phyloP scores from a whole-genome alignment of 2,329 filamentous ascomycete species.

The Beauveria medogensis region DNA sequence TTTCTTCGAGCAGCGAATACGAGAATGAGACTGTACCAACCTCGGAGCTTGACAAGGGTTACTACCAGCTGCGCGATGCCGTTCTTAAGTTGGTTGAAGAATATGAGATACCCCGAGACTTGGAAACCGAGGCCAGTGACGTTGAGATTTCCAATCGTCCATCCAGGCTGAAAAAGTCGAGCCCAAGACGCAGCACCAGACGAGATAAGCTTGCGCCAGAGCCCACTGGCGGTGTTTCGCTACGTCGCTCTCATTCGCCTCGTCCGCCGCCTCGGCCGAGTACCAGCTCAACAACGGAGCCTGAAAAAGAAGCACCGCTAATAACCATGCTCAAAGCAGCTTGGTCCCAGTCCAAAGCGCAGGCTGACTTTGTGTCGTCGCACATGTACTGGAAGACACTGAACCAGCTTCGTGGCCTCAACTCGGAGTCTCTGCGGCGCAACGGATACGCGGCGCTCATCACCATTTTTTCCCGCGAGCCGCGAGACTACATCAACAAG shows the following conservation, averaged over 20 bases:
- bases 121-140: conserved; percentile 50
- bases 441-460: conserved; percentile 65
- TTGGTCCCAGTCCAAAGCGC: conserved; percentile 65
- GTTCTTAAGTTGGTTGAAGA: conserved; percentile 76
- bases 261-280: neutral
- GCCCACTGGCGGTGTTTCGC: conserved; percentile 2
- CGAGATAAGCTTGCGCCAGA: conserved; percentile 1
- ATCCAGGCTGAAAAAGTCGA: conserved; percentile 51
- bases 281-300: neutral
- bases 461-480: conserved; percentile 65
- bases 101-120: conserved; percentile 65
- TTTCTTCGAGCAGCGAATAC: conserved; percentile 46
- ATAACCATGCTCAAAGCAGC: conserved; percentile 70
- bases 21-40: conserved; percentile 53
- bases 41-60: conserved; percentile 66
- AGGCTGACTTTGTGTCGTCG: conserved; percentile 75
- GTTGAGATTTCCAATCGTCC: conserved; percentile 66
- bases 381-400: conserved; percentile 81
- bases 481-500: conserved; percentile 59
- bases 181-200: conserved; percentile 42
- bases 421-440: conserved; percentile 51
- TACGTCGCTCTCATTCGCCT: neutral
- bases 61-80: conserved; percentile 71
- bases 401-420: conserved; percentile 59
- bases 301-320: conserved; percentile 27